phyloP scores from a whole-genome alignment of 495 filamentous ascomycete genomes.

The Neurospora hispaniola region DNA sequence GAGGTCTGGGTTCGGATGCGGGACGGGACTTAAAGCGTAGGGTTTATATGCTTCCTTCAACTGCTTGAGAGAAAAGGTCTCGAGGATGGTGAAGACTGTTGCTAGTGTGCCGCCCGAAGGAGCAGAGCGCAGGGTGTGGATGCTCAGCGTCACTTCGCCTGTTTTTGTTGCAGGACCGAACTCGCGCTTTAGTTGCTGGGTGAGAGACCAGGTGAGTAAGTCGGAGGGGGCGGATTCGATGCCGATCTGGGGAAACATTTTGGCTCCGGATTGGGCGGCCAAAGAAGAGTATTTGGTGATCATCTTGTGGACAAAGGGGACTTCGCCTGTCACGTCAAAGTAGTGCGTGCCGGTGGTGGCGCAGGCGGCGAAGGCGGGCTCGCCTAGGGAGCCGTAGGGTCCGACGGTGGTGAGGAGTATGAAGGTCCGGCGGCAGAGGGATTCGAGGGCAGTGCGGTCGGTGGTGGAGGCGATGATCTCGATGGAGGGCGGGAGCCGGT shows the following conservation, averaged over 20 bases:
- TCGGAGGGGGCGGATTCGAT: slow-evolving; percentile 82
- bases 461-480: slow-evolving; percentile 57
- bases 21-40: slow-evolving; percentile 55
- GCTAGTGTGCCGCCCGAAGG: slow-evolving; percentile 67
- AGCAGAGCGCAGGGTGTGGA: slow-evolving; percentile 49
- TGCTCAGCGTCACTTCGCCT: slow-evolving; percentile 46
- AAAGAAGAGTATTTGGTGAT: slow-evolving; percentile 67
- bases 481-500: slow-evolving; percentile 49
- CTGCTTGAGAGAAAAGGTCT: slow-evolving; percentile 48
- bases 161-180: slow-evolving; percentile 36
- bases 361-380: slow-evolving; percentile 78
- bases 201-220: slow-evolving; percentile 61
- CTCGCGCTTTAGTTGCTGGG: slow-evolving; percentile 50
- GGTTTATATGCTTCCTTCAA: slow-evolving; percentile 46
- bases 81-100: slow-evolving; percentile 53
- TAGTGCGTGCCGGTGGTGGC: slow-evolving; percentile 83
- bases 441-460: slow-evolving; percentile 41
- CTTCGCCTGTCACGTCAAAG: slow-evolving; percentile 82
- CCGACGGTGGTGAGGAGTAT: slow-evolving; percentile 78
- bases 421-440: slow-evolving; percentile 62
- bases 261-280: slow-evolving; percentile 65
- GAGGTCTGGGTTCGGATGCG: slow-evolving; percentile 36
- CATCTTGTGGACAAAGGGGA: slow-evolving; percentile 69
- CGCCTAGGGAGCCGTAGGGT: slow-evolving; percentile 70
- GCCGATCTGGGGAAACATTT: slow-evolving; percentile 79